These are phyloP conservation scores for Vitis amurensis DNA, from an alignment of 164 flowering plant species.

Conservation along the genomic window DNA sequence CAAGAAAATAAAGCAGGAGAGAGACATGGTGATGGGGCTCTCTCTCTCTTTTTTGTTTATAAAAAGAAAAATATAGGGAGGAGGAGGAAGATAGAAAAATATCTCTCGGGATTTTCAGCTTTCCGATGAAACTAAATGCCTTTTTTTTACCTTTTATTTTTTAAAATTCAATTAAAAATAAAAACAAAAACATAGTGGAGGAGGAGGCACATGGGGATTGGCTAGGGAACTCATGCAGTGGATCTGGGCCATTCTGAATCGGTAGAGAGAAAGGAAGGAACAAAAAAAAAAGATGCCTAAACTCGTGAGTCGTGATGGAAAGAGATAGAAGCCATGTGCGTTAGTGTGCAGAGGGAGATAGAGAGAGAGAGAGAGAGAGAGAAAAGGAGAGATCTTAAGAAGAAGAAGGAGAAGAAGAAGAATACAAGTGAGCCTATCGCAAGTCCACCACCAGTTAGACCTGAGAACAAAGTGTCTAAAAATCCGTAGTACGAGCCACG, in stretches of 20 bases:
- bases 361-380: slow-evolving; percentile 3
- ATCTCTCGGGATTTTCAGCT: slow-evolving; percentile 16
- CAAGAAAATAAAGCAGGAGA: neutral
- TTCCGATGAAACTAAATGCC: neutral
- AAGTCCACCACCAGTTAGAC: neutral
- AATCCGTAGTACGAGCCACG: slow-evolving; percentile 26
- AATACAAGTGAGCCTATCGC: neutral
- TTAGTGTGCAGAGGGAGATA: slow-evolving; percentile 7
- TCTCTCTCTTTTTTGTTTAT: no score
- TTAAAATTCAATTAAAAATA: neutral
- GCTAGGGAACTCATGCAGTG: slow-evolving; percentile 29
- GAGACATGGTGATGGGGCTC: neutral
- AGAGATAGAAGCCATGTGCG: slow-evolving; percentile 21
- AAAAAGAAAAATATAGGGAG: neutral
- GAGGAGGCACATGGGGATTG: slow-evolving; percentile 9
- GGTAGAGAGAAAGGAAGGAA: slow-evolving; percentile 4
- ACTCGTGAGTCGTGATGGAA: slow-evolving; percentile 29
- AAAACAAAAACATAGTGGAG: neutral
- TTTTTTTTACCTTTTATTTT: neutral
- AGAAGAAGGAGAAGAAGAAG: neutral
- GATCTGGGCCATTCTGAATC: slow-evolving; percentile 33
- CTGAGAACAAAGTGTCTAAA: slow-evolving; percentile 3
- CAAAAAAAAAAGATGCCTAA: slow-evolving; percentile 25
- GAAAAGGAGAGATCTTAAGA: neutral
- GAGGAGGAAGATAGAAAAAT: slow-evolving; percentile 3